Evolutionary conservation across 345 rosid genomes (phyloP).

Genomic region (Hibiscus tridactylites): DNA sequence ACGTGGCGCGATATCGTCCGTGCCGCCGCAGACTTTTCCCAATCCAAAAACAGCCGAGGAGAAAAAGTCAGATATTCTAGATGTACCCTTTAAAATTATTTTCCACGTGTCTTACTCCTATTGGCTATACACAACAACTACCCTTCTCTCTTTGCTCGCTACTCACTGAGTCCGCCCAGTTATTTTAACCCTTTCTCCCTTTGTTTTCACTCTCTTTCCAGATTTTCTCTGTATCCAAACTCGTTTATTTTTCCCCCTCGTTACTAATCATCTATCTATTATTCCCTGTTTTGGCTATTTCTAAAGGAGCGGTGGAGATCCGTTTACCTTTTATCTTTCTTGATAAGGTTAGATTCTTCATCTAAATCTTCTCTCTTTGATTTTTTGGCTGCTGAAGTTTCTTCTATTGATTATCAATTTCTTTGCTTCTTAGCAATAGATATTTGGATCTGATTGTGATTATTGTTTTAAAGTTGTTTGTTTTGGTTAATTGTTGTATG

Average conservation of each 20-base stretch:
- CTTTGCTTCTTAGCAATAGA: conserved; percentile 10
- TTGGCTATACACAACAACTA: conserved; percentile 11
- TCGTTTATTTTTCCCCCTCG: neutral
- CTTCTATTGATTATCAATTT: neutral
- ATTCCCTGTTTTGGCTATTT: conserved; percentile 4
- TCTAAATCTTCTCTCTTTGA: neutral
- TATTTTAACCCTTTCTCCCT: conserved; percentile 13
- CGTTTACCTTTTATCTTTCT: conserved; percentile 8
- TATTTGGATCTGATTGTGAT: conserved; percentile 23
- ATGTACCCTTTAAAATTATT: conserved; percentile 11
- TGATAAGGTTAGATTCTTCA: conserved; percentile 28
- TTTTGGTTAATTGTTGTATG: neutral
- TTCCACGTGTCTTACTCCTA: conserved; percentile 20
- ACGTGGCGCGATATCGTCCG: conserved; percentile 12
- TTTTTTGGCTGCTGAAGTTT: neutral
- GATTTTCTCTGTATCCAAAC: conserved; percentile 27
- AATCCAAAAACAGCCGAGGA: neutral
- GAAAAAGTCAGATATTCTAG: conserved; percentile 19
- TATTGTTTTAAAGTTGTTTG: neutral
- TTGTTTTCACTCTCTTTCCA: neutral
- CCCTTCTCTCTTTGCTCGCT: conserved; percentile 3
- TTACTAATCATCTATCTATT: neutral
- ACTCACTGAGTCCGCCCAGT: conserved; percentile 24
- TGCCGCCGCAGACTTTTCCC: conserved; percentile 7
- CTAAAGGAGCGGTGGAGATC: conserved; percentile 2